These are phyloP conservation scores for Golubevia pallescens DNA, from an alignment of 1,284 basidiomycete species.

Conservation along the genomic window DNA sequence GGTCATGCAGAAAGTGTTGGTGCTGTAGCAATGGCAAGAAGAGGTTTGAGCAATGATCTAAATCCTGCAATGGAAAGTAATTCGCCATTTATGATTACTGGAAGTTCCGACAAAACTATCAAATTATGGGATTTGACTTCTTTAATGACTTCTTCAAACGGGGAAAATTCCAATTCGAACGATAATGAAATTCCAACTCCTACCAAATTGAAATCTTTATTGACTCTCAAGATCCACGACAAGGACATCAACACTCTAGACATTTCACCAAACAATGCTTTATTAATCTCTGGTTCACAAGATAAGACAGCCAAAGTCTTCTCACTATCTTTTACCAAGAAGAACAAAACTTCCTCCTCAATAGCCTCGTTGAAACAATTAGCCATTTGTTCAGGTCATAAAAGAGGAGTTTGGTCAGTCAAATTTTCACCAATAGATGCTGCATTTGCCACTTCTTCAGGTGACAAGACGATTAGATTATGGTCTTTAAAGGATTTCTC, in stretches of 20 bases:
- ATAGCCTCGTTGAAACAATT: conserved; percentile 71
- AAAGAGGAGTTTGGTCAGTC: conserved; percentile 93
- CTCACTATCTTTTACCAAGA: not conserved
- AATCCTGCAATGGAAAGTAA: no score
- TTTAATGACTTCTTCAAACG: conserved; percentile 66
- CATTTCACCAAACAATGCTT: conserved; percentile 84
- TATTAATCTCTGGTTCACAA: conserved; percentile 92
- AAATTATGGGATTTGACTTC: conserved; percentile 92
- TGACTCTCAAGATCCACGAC: conserved; percentile 92
- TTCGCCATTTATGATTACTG: conserved; percentile 69
- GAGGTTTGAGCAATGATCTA: no score
- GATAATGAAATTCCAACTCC: conserved; percentile 52
- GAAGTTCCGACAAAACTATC: conserved; percentile 93
- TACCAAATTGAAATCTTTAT: conserved; percentile 76
- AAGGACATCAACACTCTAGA: conserved; percentile 99
- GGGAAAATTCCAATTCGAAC: conserved; percentile 16
- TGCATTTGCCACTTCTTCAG: conserved; percentile 88
- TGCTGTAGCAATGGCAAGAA: conserved; percentile 74
- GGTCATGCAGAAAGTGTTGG: conserved; percentile 95
- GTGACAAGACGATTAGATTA: conserved; percentile 89
- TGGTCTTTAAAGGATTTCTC: conserved; percentile 92
- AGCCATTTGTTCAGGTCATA: conserved; percentile 92
- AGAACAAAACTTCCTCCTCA: not conserved
- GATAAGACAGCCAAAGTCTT: conserved; percentile 91
- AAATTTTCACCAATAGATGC: conserved; percentile 83